Conservation (phyloP, 805 yeast genomes). For the Candida sphagnicola region DNA sequence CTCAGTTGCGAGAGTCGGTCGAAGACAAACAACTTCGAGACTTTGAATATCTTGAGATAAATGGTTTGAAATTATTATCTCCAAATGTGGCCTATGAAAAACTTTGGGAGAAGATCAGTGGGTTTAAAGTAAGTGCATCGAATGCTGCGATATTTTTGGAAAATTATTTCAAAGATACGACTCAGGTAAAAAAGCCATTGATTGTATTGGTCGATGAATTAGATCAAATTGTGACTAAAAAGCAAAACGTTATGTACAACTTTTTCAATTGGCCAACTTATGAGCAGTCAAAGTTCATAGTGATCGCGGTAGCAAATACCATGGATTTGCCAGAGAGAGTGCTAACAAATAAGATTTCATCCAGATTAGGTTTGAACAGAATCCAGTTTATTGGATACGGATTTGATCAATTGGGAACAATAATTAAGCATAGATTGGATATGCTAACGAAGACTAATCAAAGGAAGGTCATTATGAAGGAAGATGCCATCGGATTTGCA, state of each 20-base stretch:
- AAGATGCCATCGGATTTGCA: constrained; percentile 87
- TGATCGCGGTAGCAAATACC: constrained; percentile 92
- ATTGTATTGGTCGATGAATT: constrained; percentile 87
- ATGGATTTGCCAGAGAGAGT: constrained; percentile 95
- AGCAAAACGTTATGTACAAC: constrained; percentile 87
- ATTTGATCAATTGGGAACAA: constrained; percentile 67
- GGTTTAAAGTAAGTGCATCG: constrained; percentile 50
- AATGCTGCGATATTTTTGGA: constrained; percentile 70
- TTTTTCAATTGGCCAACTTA: constrained; percentile 97
- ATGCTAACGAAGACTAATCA: constrained; percentile 27
- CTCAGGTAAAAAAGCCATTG: constrained; percentile 45
- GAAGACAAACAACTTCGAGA: constrained; percentile 23
- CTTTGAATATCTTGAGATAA: constrained; percentile 81
- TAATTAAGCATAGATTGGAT: constrained; percentile 69
- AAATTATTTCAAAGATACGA: constrained; percentile 50
- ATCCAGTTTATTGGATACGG: constrained; percentile 88
- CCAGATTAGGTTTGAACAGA: constrained; percentile 84
- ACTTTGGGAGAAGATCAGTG: constrained; percentile 73
- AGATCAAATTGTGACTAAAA: constrained; percentile 82
- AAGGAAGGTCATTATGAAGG: constrained; percentile 44
- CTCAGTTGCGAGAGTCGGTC: constrained; percentile 48
- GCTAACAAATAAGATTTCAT: constrained; percentile 82
- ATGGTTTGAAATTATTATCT: constrained; percentile 79
- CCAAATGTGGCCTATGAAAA: constrained; percentile 81
- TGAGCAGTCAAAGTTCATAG: constrained; percentile 71